Evolutionary conservation across 768 basidiomycete genomes (phyloP).

Genomic region (Russula vinacea): DNA sequence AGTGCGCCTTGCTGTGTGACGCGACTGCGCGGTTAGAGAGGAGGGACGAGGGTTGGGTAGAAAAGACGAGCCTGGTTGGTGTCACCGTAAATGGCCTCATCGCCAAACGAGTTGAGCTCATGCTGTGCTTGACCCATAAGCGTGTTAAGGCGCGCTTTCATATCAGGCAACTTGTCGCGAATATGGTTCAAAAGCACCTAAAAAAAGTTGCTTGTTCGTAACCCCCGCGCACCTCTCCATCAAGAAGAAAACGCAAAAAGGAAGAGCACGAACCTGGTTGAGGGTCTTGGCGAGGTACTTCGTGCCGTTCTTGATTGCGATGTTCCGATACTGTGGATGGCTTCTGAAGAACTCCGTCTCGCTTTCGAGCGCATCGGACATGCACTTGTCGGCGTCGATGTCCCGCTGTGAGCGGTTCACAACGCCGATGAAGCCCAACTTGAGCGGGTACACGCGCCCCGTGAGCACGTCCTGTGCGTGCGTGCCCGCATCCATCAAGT

Average conservation of each 20-base stretch:
- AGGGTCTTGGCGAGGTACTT: slow-evolving; percentile 89
- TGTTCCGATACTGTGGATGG: slow-evolving; percentile 90
- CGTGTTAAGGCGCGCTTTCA: slow-evolving; percentile 98
- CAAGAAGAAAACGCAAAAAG: neutral
- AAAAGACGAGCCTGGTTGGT: slow-evolving; percentile 61
- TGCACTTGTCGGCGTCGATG: slow-evolving; percentile 81
- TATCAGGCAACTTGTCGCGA: slow-evolving; percentile 96
- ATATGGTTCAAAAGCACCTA: slow-evolving; percentile 96
- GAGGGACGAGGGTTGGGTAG: neutral
- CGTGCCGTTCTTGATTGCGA: slow-evolving; percentile 97
- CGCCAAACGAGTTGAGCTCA: slow-evolving; percentile 95
- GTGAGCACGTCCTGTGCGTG: slow-evolving; percentile 96
- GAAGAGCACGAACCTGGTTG: slow-evolving; percentile 67
- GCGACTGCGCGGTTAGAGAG: neutral
- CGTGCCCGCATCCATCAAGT: slow-evolving; percentile 99
- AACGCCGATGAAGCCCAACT: slow-evolving; percentile 96
- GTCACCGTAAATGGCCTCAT: slow-evolving; percentile 87
- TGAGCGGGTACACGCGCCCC: slow-evolving; percentile 95
- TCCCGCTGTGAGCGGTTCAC: slow-evolving; percentile 98
- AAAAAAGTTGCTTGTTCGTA: neutral
- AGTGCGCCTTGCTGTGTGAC: slow-evolving; percentile 72
- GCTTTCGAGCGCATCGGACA: slow-evolving; percentile 78
- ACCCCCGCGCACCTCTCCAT: neutral
- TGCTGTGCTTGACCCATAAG: slow-evolving; percentile 99
- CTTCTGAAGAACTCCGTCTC: slow-evolving; percentile 90